phyloP scores from a whole-genome alignment of 768 basidiomycete genomes.

The Piloderma croceum region DNA sequence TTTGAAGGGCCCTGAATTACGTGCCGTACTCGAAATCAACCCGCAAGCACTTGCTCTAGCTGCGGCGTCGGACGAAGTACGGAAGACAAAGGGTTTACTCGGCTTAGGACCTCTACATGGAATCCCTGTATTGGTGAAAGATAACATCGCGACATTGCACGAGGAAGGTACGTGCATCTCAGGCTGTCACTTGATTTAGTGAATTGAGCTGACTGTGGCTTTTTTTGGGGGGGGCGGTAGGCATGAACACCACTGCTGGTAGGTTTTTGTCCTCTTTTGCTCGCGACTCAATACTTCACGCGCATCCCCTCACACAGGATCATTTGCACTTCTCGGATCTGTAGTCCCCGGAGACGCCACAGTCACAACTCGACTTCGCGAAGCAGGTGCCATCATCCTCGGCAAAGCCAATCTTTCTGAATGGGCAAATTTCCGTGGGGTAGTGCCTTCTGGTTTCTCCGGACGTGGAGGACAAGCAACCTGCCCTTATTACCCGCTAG shows the following conservation, averaged over 20 bases:
- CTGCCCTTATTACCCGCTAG: constrained; percentile 37
- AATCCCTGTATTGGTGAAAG: constrained; percentile 49
- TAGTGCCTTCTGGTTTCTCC: constrained; percentile 38
- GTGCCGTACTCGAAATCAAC: constrained; percentile 55
- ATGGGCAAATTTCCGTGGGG: constrained; percentile 37
- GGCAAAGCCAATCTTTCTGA: constrained; percentile 40
- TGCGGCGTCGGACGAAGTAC: constrained; percentile 41
- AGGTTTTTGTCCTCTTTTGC: no score
- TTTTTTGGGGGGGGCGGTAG: no score
- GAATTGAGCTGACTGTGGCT: background rate
- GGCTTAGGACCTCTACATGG: constrained; percentile 46
- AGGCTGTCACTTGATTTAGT: background rate
- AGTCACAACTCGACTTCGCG: constrained; percentile 25
- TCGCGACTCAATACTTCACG: no score
- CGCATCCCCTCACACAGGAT: no score
- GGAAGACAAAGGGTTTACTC: constrained; percentile 36
- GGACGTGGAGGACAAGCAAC: constrained; percentile 41
- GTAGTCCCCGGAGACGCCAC: constrained; percentile 30
- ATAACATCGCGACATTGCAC: constrained; percentile 5
- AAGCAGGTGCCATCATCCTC: constrained; percentile 31
- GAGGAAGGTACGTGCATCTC: constrained; percentile 2
- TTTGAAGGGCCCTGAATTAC: constrained; percentile 47
- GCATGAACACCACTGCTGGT: constrained; percentile 41
- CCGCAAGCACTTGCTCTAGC: constrained; percentile 48
- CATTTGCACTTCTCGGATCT: constrained; percentile 30